These are phyloP conservation scores for Colletotrichum trifolii DNA, from an alignment of 2,329 filamentous ascomycete genomes.

Conservation along the genomic window DNA sequence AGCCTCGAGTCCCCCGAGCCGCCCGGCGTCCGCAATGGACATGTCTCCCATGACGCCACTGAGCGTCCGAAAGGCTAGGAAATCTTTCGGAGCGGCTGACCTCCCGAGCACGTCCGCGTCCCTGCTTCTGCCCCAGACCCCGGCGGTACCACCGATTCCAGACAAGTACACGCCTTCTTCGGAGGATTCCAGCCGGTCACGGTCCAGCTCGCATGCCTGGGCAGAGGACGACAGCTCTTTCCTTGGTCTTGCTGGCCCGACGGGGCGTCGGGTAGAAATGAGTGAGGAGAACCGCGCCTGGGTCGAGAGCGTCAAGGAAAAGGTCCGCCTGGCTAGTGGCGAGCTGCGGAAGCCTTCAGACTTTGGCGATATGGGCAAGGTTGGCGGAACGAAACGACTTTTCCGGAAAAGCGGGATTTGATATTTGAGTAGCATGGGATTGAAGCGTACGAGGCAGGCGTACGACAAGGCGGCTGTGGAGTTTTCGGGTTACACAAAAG, in stretches of 20 bases:
- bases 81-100: constrained; percentile 52
- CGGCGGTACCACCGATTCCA: constrained; percentile 47
- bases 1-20: constrained; percentile 48
- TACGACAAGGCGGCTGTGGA: background rate
- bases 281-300: constrained; percentile 80
- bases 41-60: constrained; percentile 59
- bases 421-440: background rate
- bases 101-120: constrained; percentile 33
- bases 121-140: constrained; percentile 54
- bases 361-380: constrained; percentile 78
- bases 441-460: constrained; percentile 17
- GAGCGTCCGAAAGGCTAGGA: constrained; percentile 65
- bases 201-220: constrained; percentile 67
- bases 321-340: constrained; percentile 77
- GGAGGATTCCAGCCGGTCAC: constrained; percentile 57
- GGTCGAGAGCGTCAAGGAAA: constrained; percentile 86
- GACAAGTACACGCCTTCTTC: constrained; percentile 56
- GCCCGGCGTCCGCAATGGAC: constrained; percentile 50
- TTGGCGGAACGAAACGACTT: constrained; percentile 78
- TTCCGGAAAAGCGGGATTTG: constrained; percentile 61
- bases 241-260: constrained; percentile 78
- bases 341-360: constrained; percentile 55
- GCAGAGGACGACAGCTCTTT: constrained; percentile 67
- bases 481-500: background rate
- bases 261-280: constrained; percentile 71